phyloP scores from a whole-genome alignment of 2,329 filamentous ascomycete genomes.

The Ophiocordyceps camponoti-saundersi region DNA sequence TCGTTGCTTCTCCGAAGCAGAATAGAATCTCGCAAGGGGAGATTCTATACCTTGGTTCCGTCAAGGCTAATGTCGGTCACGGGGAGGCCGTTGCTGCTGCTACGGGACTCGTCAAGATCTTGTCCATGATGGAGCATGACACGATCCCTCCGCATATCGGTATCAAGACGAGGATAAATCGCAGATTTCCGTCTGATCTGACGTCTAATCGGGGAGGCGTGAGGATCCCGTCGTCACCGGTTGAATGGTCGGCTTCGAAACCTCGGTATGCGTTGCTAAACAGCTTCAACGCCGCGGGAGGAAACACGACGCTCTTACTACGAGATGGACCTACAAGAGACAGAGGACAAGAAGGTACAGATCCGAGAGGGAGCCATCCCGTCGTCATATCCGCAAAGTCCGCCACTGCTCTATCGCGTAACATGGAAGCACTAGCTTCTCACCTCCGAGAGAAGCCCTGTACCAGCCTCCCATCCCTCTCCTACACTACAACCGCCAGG shows the following conservation, averaged over 20 bases:
- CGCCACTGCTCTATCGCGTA: no score
- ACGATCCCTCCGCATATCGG: conserved; percentile 48
- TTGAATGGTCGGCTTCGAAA: conserved; percentile 11
- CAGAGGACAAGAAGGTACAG: no score
- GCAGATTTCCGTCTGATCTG: conserved; percentile 39
- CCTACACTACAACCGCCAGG: no score
- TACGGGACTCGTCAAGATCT: conserved; percentile 43
- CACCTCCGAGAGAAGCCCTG: no score
- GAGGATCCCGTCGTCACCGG: conserved; percentile 21
- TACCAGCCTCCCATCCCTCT: no score
- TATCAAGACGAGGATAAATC: conserved; percentile 48
- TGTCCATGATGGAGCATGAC: conserved; percentile 36
- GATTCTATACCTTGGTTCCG: conserved; percentile 43
- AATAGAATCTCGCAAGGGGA: conserved; percentile 22
- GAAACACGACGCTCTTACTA: conserved; percentile 50
- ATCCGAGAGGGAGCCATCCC: not conserved
- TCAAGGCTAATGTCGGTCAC: conserved; percentile 51
- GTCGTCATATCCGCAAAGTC: not conserved
- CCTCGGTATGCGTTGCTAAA: conserved; percentile 40
- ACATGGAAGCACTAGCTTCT: no score
- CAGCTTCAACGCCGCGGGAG: conserved; percentile 56
- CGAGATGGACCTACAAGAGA: conserved; percentile 34
- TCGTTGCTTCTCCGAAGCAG: conserved; percentile 38
- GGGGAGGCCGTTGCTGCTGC: conserved; percentile 48
- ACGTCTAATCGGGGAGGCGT: conserved; percentile 36